These are phyloP conservation scores for Capsicum rhomboideum DNA, from an alignment of 257 asterid species.

Conservation along the genomic window DNA sequence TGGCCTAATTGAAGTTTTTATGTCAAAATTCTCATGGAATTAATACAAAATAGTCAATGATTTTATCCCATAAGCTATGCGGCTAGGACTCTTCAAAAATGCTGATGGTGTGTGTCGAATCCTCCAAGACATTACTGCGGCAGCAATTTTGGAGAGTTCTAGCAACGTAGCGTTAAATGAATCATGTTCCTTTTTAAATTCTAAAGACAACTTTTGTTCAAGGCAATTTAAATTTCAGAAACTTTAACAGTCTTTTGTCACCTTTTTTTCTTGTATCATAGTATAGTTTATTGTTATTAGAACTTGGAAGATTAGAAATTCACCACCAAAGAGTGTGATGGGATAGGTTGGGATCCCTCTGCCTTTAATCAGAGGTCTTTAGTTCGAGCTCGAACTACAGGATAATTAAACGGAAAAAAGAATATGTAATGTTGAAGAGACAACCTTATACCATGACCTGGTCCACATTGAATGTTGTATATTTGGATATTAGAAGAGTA, in stretches of 20 bases:
- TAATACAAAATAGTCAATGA: not conserved
- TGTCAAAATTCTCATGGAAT: not conserved
- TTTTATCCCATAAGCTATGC: not conserved
- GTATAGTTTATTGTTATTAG: not conserved
- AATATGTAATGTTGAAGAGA: not conserved
- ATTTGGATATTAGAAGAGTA: slow-evolving; percentile 34
- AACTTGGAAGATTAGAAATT: not conserved
- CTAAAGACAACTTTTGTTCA: not conserved
- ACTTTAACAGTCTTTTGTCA: not conserved
- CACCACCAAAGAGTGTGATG: not conserved
- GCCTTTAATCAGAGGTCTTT: not conserved
- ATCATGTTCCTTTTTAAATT: not conserved
- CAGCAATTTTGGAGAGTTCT: not conserved
- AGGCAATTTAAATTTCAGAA: not conserved
- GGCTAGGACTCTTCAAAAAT: not conserved
- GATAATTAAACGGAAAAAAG: not conserved
- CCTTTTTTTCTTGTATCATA: not conserved
- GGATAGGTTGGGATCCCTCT: not conserved
- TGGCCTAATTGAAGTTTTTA: not conserved
- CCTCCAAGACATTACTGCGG: no score
- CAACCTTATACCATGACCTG: slow-evolving; percentile 88
- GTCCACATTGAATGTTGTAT: slow-evolving; percentile 47
- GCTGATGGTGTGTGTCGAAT: fast-evolving
- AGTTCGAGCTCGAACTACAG: not conserved
- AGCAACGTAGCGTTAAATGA: not conserved